Evolutionary conservation across 352 stramenopile genomes (phyloP).

Genomic region (Globisporangium mamillatum): DNA sequence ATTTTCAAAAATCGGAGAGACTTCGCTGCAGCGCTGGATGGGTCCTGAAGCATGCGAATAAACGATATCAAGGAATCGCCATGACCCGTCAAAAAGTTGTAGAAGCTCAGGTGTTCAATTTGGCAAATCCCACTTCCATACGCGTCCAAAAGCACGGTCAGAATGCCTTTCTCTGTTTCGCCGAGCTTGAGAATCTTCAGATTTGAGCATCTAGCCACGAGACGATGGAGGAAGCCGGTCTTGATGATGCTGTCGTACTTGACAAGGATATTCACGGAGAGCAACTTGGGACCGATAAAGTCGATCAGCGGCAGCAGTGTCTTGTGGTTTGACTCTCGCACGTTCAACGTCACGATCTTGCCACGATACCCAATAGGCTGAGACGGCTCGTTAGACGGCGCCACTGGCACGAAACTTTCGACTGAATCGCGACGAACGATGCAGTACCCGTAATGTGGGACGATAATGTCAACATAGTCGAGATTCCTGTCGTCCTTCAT

Average conservation of each 20-base stretch:
- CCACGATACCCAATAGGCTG: background rate
- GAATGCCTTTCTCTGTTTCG: background rate
- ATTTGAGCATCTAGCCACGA: background rate
- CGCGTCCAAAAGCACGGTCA: background rate
- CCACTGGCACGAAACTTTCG: background rate
- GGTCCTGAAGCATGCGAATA: conserved; percentile 2
- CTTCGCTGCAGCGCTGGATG: background rate
- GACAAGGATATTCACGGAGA: background rate
- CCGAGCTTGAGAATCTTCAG: background rate
- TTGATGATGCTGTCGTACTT: background rate
- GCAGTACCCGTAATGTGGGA: background rate
- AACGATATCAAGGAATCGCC: background rate
- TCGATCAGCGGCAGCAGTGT: background rate
- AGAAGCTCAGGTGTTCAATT: background rate
- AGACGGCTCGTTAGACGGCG: background rate
- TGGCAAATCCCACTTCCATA: background rate
- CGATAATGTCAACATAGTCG: conserved; percentile 2
- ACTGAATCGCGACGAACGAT: background rate
- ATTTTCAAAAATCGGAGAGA: background rate
- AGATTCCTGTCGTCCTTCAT: background rate
- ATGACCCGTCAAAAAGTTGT: background rate
- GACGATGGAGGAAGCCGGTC: too few relatives aligned
- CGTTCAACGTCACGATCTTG: background rate
- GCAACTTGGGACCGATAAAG: conserved; percentile 1
- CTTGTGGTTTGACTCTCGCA: background rate